phyloP scores from a whole-genome alignment of 441 rosid genomes.

The Euphorbia schlechtendalii region DNA sequence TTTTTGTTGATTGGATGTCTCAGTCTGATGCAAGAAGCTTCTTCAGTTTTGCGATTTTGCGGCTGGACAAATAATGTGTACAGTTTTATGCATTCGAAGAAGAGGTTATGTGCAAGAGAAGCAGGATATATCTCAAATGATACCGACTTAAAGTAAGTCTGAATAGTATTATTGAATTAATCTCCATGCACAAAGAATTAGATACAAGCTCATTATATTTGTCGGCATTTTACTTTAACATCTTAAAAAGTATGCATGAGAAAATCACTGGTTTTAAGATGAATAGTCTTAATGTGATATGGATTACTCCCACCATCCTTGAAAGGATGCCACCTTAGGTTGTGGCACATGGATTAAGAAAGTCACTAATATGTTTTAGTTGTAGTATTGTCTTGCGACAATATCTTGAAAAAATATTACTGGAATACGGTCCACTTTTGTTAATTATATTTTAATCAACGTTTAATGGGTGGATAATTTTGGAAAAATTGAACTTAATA shows the following conservation, averaged over 20 bases:
- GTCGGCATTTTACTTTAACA: neutral
- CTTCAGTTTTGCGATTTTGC: conserved; percentile 47
- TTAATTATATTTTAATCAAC: too few relatives aligned
- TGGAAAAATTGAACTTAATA: too few relatives aligned
- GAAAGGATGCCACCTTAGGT: neutral
- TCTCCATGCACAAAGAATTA: neutral
- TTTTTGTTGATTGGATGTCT: conserved; percentile 14
- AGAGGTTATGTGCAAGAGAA: conserved; percentile 40
- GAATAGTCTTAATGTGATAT: neutral
- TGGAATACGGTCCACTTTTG: too few relatives aligned
- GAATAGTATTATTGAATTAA: neutral
- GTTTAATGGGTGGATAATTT: too few relatives aligned
- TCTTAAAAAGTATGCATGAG: neutral
- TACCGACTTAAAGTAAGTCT: conserved; percentile 57
- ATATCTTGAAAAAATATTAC: too few relatives aligned
- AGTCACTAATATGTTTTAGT: too few relatives aligned
- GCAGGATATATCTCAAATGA: conserved; percentile 27
- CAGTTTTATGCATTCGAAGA: conserved; percentile 53
- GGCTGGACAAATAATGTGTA: conserved; percentile 64
- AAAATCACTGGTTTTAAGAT: neutral
- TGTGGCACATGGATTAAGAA: too few relatives aligned
- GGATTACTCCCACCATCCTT: too few relatives aligned
- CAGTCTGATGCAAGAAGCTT: conserved; percentile 65
- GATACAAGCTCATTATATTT: neutral
- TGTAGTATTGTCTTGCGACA: too few relatives aligned